Base-by-base conservation (phyloP, 2,329 filamentous ascomycete species). In the Sclerotinia trifoliorum region DNA sequence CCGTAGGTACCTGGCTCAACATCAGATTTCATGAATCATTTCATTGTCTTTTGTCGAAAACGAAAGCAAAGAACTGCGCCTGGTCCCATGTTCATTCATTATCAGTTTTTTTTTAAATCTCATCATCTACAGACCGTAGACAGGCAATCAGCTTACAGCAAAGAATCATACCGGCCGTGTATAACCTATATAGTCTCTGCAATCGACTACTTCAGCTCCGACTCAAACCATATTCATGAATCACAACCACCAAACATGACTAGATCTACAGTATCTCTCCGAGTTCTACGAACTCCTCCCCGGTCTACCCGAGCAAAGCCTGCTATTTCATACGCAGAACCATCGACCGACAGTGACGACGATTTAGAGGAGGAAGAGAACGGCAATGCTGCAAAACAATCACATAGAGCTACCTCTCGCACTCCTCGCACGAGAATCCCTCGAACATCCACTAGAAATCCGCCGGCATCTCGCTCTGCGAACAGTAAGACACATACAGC, bases 271-370 rank as follows among this genome's bases (percentile, higher is more conserved):
- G 44, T n/a, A 46, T 49, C 64, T n/a, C 42, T 6, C 6, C 56
- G 56, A 19, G 19, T n/a, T 13, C 51, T 63, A 39, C 56, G 65
- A 8, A 60, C 58, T 32, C 49, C 65, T 5, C 65, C 65, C 21
- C 58, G 66, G 21, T 35, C 66, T 6, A 65, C 58, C 10, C 42
- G 66, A 29, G n/a, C 29, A 19, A 64, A 68, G n/a, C 58, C 66
- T 21, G n/a, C 51, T 13, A 57, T 68, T 17, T 68, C 66, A 39
- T 68, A 68, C 46, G 60, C 66, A 48, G 66, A 68, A 48, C 66
- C 60, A 26, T 46, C 66, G 39, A 56, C 66, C 49, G 39, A 42
- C 15, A 65, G 66, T 15, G 66, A 68, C n/a, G 51, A 65, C 60
- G 58, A 67, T 32, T 44, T 52, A 29, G 64, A 39, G 13, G 64